phyloP scores from a whole-genome alignment of 1,139 yeast genomes.

The Lodderomyces metapsilosis region DNA sequence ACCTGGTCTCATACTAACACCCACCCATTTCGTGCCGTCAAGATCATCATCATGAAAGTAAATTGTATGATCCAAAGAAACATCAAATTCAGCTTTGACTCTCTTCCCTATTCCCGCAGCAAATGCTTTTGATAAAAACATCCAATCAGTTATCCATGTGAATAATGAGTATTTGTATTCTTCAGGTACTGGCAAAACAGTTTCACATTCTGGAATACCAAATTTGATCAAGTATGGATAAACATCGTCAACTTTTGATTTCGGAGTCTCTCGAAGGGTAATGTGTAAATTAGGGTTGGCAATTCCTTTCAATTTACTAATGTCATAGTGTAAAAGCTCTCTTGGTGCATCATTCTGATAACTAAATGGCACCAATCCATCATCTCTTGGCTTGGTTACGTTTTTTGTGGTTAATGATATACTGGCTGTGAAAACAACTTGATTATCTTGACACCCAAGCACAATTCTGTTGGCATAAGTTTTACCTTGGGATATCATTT shows the following conservation, averaged over 20 bases:
- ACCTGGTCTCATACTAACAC: slow-evolving; percentile 33
- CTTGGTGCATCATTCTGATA: slow-evolving; percentile 36
- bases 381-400: slow-evolving; percentile 18
- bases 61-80: slow-evolving; percentile 43
- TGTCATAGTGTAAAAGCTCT: slow-evolving; percentile 15
- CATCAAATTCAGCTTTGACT: slow-evolving; percentile 23
- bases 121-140: slow-evolving; percentile 6
- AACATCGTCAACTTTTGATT: slow-evolving; percentile 18
- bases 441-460: slow-evolving; percentile 53
- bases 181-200: slow-evolving; percentile 8
- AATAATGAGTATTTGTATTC: slow-evolving; percentile 55
- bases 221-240: slow-evolving; percentile 43
- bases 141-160: slow-evolving; percentile 55
- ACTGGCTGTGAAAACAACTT: slow-evolving; percentile 50
- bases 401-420: slow-evolving; percentile 47
- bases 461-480: slow-evolving; percentile 59
- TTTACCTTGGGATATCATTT: slow-evolving; percentile 48
- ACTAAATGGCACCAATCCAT: slow-evolving; percentile 25
- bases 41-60: slow-evolving; percentile 44
- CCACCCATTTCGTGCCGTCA: slow-evolving; percentile 42
- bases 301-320: slow-evolving; percentile 1
- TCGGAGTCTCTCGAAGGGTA: slow-evolving; percentile 7
- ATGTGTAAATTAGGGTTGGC: slow-evolving; percentile 8
- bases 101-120: slow-evolving; percentile 1
- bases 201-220: slow-evolving; percentile 24